These are phyloP conservation scores for Xylaria sp. DNA, from an alignment of 2,329 filamentous ascomycete species.

Conservation along the genomic window DNA sequence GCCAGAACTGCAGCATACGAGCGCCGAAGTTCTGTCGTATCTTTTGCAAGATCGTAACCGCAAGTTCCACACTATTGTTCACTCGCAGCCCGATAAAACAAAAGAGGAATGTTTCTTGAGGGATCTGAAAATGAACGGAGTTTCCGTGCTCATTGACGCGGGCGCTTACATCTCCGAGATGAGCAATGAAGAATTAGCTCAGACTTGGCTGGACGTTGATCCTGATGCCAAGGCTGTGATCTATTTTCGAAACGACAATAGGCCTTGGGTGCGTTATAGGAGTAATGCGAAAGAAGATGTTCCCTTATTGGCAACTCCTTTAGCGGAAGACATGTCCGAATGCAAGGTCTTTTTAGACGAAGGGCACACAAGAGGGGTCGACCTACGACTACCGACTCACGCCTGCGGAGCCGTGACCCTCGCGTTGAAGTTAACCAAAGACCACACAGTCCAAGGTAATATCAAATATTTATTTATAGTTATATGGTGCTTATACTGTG, in stretches of 20 bases:
- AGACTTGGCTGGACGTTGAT: constrained; percentile 62
- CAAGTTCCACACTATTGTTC: constrained; percentile 54
- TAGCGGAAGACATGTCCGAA: constrained; percentile 58
- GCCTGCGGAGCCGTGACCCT: constrained; percentile 66
- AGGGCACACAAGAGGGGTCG: constrained; percentile 69
- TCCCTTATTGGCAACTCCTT: constrained; percentile 64
- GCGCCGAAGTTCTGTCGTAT: constrained; percentile 70
- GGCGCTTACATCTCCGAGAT: constrained; percentile 74
- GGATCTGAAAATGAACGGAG: constrained; percentile 29
- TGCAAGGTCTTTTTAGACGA: constrained; percentile 63
- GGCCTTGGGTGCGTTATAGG: constrained; percentile 56
- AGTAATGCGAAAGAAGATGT: constrained; percentile 43
- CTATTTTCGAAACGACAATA: constrained; percentile 62
- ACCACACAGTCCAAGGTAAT: constrained; percentile 66
- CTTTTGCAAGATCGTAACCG: constrained; percentile 65
- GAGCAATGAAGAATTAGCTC: constrained; percentile 62
- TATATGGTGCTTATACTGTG: too few species aligned
- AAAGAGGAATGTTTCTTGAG: constrained; percentile 59
- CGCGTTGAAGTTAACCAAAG: constrained; percentile 67
- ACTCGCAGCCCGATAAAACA: constrained; percentile 50
- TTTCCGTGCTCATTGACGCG: constrained; percentile 67
- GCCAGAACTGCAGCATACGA: constrained; percentile 65
- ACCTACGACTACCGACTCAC: constrained; percentile 64
- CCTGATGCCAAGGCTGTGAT: constrained; percentile 59
- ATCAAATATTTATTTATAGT: background rate